A percentile compares a stretch with the other conserved stretches of the same genome.
Conservation (phyloP, 2,329 filamentous ascomycete genomes). For the Aspergillus neoniger region DNA sequence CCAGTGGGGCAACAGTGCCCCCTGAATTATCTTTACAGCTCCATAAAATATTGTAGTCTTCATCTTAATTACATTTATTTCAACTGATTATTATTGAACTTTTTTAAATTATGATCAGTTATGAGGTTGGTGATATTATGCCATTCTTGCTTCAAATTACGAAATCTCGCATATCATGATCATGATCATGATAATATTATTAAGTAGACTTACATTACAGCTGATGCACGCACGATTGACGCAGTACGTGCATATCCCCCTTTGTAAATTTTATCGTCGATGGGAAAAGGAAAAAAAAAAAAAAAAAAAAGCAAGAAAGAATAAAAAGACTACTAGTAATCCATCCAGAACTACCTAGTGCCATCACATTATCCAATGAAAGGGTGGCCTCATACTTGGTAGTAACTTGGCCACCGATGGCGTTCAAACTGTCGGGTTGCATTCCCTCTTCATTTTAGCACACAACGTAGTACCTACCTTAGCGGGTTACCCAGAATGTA, state of each 20-base stretch:
- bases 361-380: not conserved
- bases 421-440: conserved; percentile 4
- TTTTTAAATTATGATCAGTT: no score
- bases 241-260: no score
- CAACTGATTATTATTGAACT: no score
- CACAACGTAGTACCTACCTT: not conserved
- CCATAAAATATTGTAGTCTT: not conserved
- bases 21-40: conserved; percentile 6
- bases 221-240: no score
- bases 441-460: not conserved
- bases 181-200: no score
- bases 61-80: not conserved
- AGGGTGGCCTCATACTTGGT: not conserved
- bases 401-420: not conserved
- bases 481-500: not conserved
- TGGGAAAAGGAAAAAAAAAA: no score
- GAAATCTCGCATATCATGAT: no score
- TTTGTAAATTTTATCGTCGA: no score
- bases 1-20: conserved; percentile 15
- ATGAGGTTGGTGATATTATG: no score
- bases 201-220: no score
- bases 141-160: no score
- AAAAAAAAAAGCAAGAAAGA: no score
- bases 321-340: not conserved
- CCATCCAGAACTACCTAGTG: not conserved